A percentile compares a stretch with the other conserved stretches of the same genome.
Evolutionary conservation across 441 rosid species (phyloP).

Genomic region (Populus hybrid): DNA sequence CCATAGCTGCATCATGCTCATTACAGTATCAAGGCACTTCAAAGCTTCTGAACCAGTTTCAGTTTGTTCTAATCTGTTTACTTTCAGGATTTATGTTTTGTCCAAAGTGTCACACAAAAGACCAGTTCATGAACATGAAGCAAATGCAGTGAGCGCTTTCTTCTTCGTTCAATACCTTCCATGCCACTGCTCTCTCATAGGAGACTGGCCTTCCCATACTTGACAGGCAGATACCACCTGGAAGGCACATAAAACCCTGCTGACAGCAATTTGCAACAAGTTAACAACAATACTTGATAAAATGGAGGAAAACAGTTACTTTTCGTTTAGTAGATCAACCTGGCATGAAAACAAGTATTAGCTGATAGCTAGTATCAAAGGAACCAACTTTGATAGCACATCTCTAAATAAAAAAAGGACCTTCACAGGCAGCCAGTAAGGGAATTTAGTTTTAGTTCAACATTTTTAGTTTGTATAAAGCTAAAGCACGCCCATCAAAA

Average conservation of each 20-base stretch:
- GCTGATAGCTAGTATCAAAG: no score
- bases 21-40: slow-evolving; percentile 12
- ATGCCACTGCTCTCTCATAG: slow-evolving; percentile 93
- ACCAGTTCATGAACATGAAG: slow-evolving; percentile 95
- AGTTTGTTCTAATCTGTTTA: slow-evolving; percentile 3
- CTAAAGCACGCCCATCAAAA: neutral
- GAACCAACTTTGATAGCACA: neutral
- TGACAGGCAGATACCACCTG: slow-evolving; percentile 89
- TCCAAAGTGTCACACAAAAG: slow-evolving; percentile 59
- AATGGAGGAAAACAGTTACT: neutral
- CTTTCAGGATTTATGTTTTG: neutral
- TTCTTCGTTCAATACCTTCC: slow-evolving; percentile 95
- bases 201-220: slow-evolving; percentile 99
- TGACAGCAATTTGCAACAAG: neutral
- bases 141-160: slow-evolving; percentile 92
- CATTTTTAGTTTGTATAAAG: neutral
- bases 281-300: neutral
- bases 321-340: no score
- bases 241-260: slow-evolving; percentile 86
- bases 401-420: neutral
- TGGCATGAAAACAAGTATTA: no score
- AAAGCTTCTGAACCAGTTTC: neutral
- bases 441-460: neutral
- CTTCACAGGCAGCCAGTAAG: neutral
- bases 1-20: slow-evolving; percentile 21